A percentile compares a stretch with the other conserved stretches of the same genome.
phyloP scores from a whole-genome alignment of 1,284 basidiomycete genomes.

The Austropuccinia psidii region DNA sequence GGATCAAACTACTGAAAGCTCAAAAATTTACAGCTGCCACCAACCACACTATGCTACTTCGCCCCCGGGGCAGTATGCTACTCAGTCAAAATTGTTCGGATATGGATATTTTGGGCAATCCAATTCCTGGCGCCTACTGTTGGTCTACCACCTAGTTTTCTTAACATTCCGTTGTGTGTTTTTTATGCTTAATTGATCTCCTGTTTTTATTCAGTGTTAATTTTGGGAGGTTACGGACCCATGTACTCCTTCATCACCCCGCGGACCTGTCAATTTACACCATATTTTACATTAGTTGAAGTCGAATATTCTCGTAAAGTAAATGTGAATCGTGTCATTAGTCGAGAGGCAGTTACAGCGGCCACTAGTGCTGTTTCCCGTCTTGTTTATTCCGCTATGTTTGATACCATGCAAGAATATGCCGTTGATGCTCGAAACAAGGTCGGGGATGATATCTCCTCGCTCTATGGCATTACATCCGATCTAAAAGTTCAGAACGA shows the following conservation, averaged over 20 bases:
- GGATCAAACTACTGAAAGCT: too few species aligned
- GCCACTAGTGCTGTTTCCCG: background rate
- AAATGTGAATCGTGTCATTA: constrained; percentile 1
- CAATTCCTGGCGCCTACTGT: constrained; percentile 4
- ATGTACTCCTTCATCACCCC: constrained; percentile 8
- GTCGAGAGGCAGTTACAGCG: background rate
- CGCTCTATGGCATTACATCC: background rate
- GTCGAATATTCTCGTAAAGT: background rate
- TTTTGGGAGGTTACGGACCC: constrained; percentile 13
- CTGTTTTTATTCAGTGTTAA: background rate
- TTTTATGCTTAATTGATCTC: background rate
- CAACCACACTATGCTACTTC: background rate
- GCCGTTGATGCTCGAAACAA: background rate
- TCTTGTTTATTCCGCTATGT: background rate
- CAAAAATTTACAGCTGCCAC: background rate
- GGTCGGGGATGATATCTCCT: background rate
- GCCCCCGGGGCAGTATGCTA: background rate
- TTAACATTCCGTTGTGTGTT: background rate
- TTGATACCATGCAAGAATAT: background rate
- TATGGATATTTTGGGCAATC: background rate
- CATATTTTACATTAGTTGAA: constrained; percentile 2
- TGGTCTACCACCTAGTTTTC: background rate
- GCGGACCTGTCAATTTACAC: constrained; percentile 13
- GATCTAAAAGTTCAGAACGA: background rate
- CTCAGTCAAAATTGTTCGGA: background rate